These are phyloP conservation scores for Aspergillus sp. DNA, from an alignment of 2,329 filamentous ascomycete genomes.

Conservation along the genomic window DNA sequence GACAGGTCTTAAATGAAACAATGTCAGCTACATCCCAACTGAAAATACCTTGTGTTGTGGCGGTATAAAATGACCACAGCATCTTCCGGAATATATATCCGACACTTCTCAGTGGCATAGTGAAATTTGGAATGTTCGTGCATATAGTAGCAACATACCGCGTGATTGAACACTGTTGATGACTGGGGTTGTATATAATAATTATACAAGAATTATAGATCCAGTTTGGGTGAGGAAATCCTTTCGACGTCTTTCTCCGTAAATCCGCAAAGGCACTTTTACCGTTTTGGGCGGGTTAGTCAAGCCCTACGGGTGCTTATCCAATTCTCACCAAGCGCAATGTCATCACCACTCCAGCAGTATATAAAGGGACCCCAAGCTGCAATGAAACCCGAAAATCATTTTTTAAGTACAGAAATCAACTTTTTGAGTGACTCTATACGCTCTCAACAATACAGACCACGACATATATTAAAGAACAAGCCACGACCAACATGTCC, in stretches of 20 bases:
- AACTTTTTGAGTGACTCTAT: not conserved
- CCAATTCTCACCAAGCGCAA: not conserved
- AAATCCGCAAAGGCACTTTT: not conserved
- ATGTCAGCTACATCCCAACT: too few species aligned
- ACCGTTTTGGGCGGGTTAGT: not conserved
- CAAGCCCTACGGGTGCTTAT: not conserved
- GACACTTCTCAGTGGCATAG: too few species aligned
- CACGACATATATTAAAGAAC: not conserved
- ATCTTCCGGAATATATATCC: too few species aligned
- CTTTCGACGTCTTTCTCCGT: not conserved
- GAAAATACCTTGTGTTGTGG: too few species aligned
- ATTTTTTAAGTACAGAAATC: not conserved
- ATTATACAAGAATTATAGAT: too few species aligned
- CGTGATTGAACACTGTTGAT: too few species aligned
- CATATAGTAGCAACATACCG: too few species aligned
- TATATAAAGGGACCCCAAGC: not conserved
- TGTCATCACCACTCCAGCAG: not conserved
- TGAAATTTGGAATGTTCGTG: too few species aligned
- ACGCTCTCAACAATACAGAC: not conserved
- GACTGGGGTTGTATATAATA: too few species aligned
- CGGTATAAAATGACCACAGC: too few species aligned
- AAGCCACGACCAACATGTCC: slow-evolving; percentile 46
- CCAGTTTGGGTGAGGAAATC: not conserved
- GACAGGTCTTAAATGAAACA: too few species aligned
- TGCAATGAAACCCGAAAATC: not conserved